A percentile compares a stretch with the other conserved stretches of the same genome.
These are phyloP conservation scores for Ophiostoma sp. DNA, from an alignment of 2,329 filamentous ascomycete genomes.

Conservation along the genomic window DNA sequence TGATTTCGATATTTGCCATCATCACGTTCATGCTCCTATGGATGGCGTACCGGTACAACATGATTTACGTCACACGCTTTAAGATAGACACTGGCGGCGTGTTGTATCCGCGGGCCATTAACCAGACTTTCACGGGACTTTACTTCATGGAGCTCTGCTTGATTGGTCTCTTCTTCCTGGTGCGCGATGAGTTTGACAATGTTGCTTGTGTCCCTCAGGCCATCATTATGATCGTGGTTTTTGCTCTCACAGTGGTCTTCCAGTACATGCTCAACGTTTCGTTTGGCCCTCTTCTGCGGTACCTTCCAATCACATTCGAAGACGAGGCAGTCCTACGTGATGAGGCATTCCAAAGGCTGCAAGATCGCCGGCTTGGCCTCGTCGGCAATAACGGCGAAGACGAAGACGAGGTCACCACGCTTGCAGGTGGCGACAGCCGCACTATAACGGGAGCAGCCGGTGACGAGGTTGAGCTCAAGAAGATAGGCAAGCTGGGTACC, in stretches of 20 bases:
- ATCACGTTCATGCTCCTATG: slow-evolving; percentile 88
- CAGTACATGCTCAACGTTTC: slow-evolving; percentile 76
- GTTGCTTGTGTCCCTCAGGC: slow-evolving; percentile 68
- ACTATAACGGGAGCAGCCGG: slow-evolving; percentile 13
- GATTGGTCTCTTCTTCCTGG: slow-evolving; percentile 83
- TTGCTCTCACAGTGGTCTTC: slow-evolving; percentile 66
- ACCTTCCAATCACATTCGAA: slow-evolving; percentile 89
- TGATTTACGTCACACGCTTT: slow-evolving; percentile 89
- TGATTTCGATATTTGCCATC: slow-evolving; percentile 89
- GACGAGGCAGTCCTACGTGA: slow-evolving; percentile 92
- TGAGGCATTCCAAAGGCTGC: slow-evolving; percentile 75
- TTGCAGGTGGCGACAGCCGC: slow-evolving; percentile 18
- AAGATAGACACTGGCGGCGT: slow-evolving; percentile 86
- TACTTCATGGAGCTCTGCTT: slow-evolving; percentile 93
- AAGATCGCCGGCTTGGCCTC: slow-evolving; percentile 63
- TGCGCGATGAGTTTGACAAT: slow-evolving; percentile 49
- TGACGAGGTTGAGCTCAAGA: slow-evolving; percentile 37
- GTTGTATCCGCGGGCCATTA: slow-evolving; percentile 85
- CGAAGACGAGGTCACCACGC: slow-evolving; percentile 20
- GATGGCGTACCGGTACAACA: slow-evolving; percentile 94
- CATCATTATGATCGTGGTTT: slow-evolving; percentile 73
- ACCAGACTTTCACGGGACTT: slow-evolving; percentile 88
- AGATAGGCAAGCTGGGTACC: slow-evolving; percentile 27
- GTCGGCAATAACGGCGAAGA: slow-evolving; percentile 44
- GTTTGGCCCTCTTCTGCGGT: slow-evolving; percentile 79